These are phyloP conservation scores for Scytalidium lignicola DNA, from an alignment of 2,329 filamentous ascomycete genomes.

Conservation along the genomic window DNA sequence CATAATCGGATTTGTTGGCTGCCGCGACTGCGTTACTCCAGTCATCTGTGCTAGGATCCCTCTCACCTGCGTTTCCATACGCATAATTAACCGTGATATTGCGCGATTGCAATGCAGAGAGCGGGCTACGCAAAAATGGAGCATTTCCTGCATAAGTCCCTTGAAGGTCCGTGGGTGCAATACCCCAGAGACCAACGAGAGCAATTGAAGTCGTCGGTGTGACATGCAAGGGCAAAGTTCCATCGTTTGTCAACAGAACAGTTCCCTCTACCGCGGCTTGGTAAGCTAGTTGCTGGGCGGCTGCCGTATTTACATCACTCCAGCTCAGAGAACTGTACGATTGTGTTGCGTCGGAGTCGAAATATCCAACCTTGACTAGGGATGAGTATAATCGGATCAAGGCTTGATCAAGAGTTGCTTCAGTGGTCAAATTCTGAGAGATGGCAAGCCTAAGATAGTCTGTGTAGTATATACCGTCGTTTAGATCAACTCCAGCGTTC, in stretches of 20 bases:
- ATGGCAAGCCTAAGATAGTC: too few species aligned
- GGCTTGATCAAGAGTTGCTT: constrained; percentile 40
- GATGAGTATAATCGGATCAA: constrained; percentile 47
- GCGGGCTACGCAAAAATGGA: constrained; percentile 10
- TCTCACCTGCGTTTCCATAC: too few species aligned
- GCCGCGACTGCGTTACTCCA: too few species aligned
- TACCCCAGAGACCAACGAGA: constrained; percentile 14
- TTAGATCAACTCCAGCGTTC: too few species aligned
- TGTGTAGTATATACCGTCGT: too few species aligned
- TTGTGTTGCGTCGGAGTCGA: constrained; percentile 34
- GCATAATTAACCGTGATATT: constrained; percentile 2
- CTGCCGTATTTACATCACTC: constrained; percentile 26
- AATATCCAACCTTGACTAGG: constrained; percentile 51
- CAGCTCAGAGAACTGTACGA: constrained; percentile 32
- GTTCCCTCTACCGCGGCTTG: constrained; percentile 10
- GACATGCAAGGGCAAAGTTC: constrained; percentile 6
- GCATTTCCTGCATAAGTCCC: constrained; percentile 11
- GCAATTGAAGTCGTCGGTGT: constrained; percentile 6
- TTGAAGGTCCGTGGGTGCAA: constrained; percentile 7
- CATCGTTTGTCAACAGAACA: constrained; percentile 14
- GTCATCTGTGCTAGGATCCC: too few species aligned
- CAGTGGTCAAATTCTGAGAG: constrained; percentile 18
- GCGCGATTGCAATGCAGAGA: constrained; percentile 41
- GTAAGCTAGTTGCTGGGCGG: constrained; percentile 7
- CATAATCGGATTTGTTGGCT: too few species aligned